Evolutionary conservation across 768 basidiomycete genomes (phyloP).

Genomic region (Trametes cinnabarina): DNA sequence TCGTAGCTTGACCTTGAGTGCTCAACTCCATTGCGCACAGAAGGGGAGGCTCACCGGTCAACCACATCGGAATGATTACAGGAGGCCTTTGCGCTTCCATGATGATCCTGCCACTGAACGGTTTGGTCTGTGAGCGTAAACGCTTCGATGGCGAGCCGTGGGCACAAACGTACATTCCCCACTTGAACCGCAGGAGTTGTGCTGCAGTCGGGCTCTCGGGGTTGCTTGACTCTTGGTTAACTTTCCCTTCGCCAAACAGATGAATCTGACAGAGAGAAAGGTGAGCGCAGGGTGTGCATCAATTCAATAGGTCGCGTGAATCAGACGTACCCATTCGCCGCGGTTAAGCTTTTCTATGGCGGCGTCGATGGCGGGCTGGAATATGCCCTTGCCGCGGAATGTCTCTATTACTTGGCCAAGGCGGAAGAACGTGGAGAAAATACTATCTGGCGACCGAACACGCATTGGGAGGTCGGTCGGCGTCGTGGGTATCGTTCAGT

Average conservation of each 20-base stretch:
- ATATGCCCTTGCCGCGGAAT: constrained; percentile 84
- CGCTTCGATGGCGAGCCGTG: too few species aligned
- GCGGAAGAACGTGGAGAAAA: constrained; percentile 82
- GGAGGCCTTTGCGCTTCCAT: constrained; percentile 69
- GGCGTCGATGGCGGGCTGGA: constrained; percentile 82
- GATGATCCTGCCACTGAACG: constrained; percentile 77
- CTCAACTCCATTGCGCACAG: too few species aligned
- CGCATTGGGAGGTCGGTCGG: neutral
- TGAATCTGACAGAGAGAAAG: constrained; percentile 58
- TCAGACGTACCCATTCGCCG: constrained; percentile 76
- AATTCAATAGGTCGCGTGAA: neutral
- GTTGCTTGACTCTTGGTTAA: constrained; percentile 70
- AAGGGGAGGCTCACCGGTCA: constrained; percentile 54
- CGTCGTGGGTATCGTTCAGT: neutral
- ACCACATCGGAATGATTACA: constrained; percentile 88
- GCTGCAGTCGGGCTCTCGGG: constrained; percentile 42
- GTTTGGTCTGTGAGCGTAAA: too few species aligned
- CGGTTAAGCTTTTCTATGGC: constrained; percentile 77
- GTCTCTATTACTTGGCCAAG: constrained; percentile 92
- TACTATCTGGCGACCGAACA: constrained; percentile 39
- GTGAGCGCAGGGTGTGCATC: neutral
- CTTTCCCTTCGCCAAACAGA: constrained; percentile 85
- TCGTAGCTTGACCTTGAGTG: neutral
- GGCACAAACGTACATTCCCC: constrained; percentile 77
- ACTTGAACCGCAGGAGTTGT: constrained; percentile 79